Percentiles rank a stretch among this genome's conserved stretches.
Conservation (phyloP, 1,139 yeast species). For the Petasospora fabianii region DNA sequence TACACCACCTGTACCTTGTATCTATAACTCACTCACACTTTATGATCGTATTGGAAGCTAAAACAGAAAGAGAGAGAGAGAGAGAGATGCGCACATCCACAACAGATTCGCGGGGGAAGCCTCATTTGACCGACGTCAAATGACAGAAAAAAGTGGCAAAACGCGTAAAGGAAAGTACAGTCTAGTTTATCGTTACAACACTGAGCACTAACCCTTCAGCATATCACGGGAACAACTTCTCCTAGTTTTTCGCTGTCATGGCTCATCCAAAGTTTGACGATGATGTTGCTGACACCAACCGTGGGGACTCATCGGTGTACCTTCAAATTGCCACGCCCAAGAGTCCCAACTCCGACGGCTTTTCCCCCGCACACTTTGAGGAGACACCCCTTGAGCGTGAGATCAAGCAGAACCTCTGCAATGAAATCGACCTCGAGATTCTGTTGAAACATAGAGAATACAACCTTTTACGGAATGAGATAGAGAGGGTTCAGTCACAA, state of each 20-base stretch:
- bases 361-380: conserved; percentile 16
- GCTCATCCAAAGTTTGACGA: conserved; percentile 11
- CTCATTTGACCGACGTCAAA: too few relatives aligned
- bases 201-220: too few relatives aligned
- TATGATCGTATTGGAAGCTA: too few relatives aligned
- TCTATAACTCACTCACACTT: too few relatives aligned
- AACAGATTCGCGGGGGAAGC: too few relatives aligned
- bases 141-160: conserved; percentile 2
- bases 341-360: conserved; percentile 35
- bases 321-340: conserved; percentile 39
- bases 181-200: too few relatives aligned
- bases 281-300: conserved; percentile 12
- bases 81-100: too few relatives aligned
- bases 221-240: too few relatives aligned
- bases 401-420: conserved; percentile 31
- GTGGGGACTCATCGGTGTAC: conserved; percentile 17
- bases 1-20: too few relatives aligned
- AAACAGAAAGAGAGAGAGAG: too few relatives aligned
- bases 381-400: conserved; percentile 16
- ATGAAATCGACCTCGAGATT: conserved; percentile 62
- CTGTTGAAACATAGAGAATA: conserved; percentile 67
- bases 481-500: conserved; percentile 61
- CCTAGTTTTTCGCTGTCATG: conserved; percentile 1
- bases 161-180: neutral
- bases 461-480: conserved; percentile 54